These are phyloP conservation scores for Brassica carinata DNA, from an alignment of 345 rosid species.

Conservation along the genomic window DNA sequence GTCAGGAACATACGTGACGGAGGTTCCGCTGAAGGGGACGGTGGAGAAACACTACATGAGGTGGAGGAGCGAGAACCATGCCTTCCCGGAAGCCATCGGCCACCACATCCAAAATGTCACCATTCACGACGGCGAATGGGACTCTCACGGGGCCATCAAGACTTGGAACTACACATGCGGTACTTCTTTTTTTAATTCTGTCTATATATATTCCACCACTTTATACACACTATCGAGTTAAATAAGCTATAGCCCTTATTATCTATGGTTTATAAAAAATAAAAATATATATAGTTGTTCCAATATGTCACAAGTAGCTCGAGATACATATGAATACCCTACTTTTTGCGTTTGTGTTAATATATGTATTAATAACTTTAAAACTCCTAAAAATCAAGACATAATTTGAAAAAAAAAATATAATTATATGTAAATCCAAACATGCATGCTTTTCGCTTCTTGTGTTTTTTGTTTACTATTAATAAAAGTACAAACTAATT, in stretches of 20 bases:
- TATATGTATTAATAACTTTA: too few relatives aligned
- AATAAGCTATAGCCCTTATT: not conserved
- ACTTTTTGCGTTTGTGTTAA: not conserved
- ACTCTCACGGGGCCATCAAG: constrained; percentile 32
- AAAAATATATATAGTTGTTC: not conserved
- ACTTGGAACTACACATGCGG: constrained; percentile 38
- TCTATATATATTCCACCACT: not conserved
- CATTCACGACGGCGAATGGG: constrained; percentile 31
- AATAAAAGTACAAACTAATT: not conserved
- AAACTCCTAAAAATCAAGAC: not conserved
- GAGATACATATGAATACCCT: not conserved
- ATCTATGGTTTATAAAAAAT: not conserved
- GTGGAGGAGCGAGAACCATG: constrained; percentile 38
- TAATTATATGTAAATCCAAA: not conserved
- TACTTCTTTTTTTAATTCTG: not conserved
- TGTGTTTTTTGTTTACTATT: not conserved
- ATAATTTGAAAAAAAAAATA: too few relatives aligned
- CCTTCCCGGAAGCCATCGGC: constrained; percentile 35
- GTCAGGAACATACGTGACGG: constrained; percentile 38
- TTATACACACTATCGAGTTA: not conserved
- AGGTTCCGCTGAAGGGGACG: constrained; percentile 29
- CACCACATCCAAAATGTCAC: constrained; percentile 34
- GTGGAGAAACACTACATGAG: constrained; percentile 32
- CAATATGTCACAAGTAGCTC: not conserved
- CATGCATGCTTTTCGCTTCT: not conserved